Evolutionary conservation across 2,329 filamentous ascomycete genomes (phyloP), one percentile per base, ranked within the genome.

Genomic region (Anthostomella pinea): DNA sequence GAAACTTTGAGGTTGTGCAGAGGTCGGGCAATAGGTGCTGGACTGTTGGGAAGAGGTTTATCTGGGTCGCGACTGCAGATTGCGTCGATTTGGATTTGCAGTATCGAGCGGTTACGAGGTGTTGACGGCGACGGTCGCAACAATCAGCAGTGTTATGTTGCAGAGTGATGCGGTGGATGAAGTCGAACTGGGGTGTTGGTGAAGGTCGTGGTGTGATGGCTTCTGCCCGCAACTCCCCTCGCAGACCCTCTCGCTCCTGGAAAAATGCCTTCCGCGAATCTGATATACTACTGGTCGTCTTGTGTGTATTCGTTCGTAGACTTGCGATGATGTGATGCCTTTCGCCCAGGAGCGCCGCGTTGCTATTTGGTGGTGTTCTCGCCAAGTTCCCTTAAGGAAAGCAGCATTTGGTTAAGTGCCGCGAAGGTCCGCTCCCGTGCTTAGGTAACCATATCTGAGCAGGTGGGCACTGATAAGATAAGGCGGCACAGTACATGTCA

Each of bases 331-430:
- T 36, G 39, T 33, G 40, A 30, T 33, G 25, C 32, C 27, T 41
- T 40, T 35, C 32, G 30, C 17, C 21, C n/a, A n/a, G n/a, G 26
- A 38, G 39, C 19, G 20, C 33, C 30, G 10, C 33, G 38, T 35
- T 31, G 31, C 22, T 27, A 31, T 43, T 33, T 43, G 41, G 40
- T 48, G 53, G 51, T 54, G 54, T 49, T 49, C 40, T 47, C 47
- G 49, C 48, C 40, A 52, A 53, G 48, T 51, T 54, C 33, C 38
- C 43, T 34, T 42, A 41, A 42, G 40, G 41, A 30, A 37, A 34
- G 33, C 30, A 27, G 38, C 35, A 43, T 35, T 38, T 35, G 39
- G 40, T 41, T 40, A 44, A 42, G 39, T 46, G 44, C 34, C 25
- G 44, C 13, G 28, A 37, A 36, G 46, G 33, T 26, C 41, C 31